Evolutionary conservation across 345 rosid species (phyloP).

Genomic region (Fremontodendron californicum): DNA sequence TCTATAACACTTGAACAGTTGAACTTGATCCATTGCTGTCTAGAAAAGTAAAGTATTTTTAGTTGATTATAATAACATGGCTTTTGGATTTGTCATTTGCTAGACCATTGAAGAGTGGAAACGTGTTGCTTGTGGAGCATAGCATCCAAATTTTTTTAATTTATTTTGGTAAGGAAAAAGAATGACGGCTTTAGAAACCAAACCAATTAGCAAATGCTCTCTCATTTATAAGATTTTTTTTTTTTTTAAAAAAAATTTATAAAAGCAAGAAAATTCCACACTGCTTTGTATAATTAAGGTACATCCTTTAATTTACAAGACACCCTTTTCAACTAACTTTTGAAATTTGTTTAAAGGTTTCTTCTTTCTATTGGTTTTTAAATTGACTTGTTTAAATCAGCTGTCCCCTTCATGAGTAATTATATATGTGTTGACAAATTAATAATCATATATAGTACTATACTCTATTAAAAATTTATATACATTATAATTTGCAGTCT

Average conservation of each 20-base stretch:
- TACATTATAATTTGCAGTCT: background rate
- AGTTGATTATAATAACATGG: background rate
- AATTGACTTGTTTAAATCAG: background rate
- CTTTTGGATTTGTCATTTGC: background rate
- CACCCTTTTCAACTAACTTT: background rate
- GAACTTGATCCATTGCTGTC: background rate
- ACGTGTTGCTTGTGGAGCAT: background rate
- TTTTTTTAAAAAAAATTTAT: background rate
- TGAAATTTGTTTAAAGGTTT: background rate
- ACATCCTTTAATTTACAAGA: background rate
- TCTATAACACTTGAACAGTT: too few species aligned
- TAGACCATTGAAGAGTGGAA: background rate
- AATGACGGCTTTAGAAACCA: background rate
- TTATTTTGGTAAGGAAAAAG: background rate
- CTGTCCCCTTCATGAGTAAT: background rate
- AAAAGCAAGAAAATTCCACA: background rate
- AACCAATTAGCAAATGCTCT: background rate
- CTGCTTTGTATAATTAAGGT: background rate
- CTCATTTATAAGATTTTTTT: background rate
- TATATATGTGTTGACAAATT: background rate
- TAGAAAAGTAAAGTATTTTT: background rate
- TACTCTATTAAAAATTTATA: background rate
- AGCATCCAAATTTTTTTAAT: background rate
- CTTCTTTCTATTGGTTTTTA: background rate
- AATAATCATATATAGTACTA: background rate